phyloP scores from a whole-genome alignment of 2,329 filamentous ascomycete genomes.

The Monilinia aucupariae region DNA sequence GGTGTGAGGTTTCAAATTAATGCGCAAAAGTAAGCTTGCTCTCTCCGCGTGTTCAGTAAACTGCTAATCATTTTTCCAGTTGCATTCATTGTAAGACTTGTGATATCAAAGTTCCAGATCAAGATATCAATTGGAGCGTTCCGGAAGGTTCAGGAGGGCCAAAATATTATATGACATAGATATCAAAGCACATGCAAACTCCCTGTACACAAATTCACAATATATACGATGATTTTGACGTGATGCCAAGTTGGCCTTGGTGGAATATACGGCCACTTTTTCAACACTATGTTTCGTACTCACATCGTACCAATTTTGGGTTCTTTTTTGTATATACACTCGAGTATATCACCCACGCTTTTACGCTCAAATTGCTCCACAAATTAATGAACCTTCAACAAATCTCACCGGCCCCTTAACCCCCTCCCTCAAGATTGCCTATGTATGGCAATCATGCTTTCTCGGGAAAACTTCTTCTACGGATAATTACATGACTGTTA shows the following conservation, averaged over 20 bases:
- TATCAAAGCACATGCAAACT: neutral
- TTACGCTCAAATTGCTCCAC: neutral
- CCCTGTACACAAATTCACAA: neutral
- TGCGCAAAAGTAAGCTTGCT: slow-evolving; percentile 75
- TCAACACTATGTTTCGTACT: too few species aligned
- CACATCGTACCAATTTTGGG: neutral
- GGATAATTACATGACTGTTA: too few species aligned
- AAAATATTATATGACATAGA: slow-evolving; percentile 61
- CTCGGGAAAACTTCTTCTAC: too few species aligned
- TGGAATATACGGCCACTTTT: neutral
- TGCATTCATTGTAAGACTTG: slow-evolving; percentile 99
- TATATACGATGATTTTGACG: neutral
- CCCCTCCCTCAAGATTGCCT: too few species aligned
- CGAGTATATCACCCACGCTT: neutral
- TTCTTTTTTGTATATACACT: neutral
- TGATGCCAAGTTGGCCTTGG: neutral
- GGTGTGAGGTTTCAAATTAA: slow-evolving; percentile 98
- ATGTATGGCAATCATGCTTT: too few species aligned
- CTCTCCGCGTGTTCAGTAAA: neutral
- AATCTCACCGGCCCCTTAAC: too few species aligned
- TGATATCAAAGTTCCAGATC: slow-evolving; percentile 93
- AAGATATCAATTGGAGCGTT: slow-evolving; percentile 61
- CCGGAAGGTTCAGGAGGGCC: slow-evolving; percentile 65
- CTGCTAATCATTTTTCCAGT: slow-evolving; percentile 44
- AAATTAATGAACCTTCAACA: neutral